Conservation (phyloP, 805 yeast species). For the Ogataea trehalophila region DNA sequence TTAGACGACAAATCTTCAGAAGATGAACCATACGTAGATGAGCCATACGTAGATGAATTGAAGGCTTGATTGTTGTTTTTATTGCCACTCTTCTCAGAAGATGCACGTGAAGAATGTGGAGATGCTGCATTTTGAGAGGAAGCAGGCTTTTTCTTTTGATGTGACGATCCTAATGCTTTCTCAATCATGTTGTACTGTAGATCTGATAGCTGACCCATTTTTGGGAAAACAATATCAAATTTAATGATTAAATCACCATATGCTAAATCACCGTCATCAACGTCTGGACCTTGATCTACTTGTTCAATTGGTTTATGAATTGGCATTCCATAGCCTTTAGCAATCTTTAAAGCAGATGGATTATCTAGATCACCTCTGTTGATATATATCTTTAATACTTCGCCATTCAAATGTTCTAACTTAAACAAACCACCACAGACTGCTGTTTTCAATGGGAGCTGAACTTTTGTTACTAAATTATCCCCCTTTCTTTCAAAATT, state of each 20-base stretch:
- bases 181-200: conserved; percentile 21
- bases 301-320: conserved; percentile 18
- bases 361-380: conserved; percentile 48
- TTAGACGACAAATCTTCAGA: too few species aligned
- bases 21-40: too few species aligned
- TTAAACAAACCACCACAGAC: conserved; percentile 26
- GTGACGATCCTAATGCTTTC: conserved; percentile 14
- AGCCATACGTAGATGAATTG: too few species aligned
- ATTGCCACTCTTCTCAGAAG: too few species aligned
- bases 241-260: conserved; percentile 55
- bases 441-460: conserved; percentile 18
- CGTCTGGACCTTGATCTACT: not conserved
- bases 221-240: conserved; percentile 57
- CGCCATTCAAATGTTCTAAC: conserved; percentile 35
- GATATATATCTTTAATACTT: conserved; percentile 34
- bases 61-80: too few species aligned
- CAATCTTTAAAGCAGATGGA: conserved; percentile 37
- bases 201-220: conserved; percentile 36
- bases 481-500: conserved; percentile 33
- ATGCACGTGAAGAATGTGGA: too few species aligned
- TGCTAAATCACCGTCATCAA: conserved; percentile 1
- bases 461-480: conserved; percentile 17
- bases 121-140: not conserved
- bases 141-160: not conserved
- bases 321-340: conserved; percentile 61